Conservation (phyloP, 2,329 filamentous ascomycete species). For the Penicillium sp. region DNA sequence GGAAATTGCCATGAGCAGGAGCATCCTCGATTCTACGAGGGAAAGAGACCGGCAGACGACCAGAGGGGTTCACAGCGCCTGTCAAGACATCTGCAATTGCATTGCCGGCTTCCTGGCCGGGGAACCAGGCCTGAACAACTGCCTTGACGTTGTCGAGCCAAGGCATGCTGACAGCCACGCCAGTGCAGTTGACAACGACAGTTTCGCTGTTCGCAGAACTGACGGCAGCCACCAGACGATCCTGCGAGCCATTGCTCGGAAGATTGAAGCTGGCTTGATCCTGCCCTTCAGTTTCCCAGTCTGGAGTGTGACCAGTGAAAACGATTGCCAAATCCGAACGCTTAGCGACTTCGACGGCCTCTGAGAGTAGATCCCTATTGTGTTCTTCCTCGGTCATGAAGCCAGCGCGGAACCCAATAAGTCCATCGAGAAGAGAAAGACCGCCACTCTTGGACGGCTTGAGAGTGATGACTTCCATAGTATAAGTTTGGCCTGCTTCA, state of each 20-base stretch:
- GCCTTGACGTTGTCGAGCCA: constrained; percentile 48
- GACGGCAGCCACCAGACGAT: constrained; percentile 61
- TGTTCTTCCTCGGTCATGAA: neutral
- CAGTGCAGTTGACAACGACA: constrained; percentile 71
- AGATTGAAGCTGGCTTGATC: constrained; percentile 55
- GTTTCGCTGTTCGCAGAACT: constrained; percentile 66
- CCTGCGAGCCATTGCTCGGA: constrained; percentile 29
- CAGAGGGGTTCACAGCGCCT: constrained; percentile 69
- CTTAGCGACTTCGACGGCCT: neutral
- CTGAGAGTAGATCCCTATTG: neutral
- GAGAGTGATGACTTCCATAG: neutral
- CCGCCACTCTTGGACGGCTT: neutral
- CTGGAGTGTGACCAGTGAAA: constrained; percentile 58
- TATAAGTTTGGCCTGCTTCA: neutral
- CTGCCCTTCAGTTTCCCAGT: constrained; percentile 75
- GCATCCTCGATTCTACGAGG: constrained; percentile 74
- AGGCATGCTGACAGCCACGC: constrained; percentile 60
- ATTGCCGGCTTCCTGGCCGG: constrained; percentile 77
- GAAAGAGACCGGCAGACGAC: constrained; percentile 73
- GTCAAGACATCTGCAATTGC: constrained; percentile 74
- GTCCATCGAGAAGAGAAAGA: neutral
- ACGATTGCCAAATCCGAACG: neutral
- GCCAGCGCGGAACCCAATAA: neutral
- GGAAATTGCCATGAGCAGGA: constrained; percentile 64
- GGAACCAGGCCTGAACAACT: constrained; percentile 75